Evolutionary conservation across 2,329 filamentous ascomycete genomes (phyloP).

Genomic region (Dactylellina cionopaga): DNA sequence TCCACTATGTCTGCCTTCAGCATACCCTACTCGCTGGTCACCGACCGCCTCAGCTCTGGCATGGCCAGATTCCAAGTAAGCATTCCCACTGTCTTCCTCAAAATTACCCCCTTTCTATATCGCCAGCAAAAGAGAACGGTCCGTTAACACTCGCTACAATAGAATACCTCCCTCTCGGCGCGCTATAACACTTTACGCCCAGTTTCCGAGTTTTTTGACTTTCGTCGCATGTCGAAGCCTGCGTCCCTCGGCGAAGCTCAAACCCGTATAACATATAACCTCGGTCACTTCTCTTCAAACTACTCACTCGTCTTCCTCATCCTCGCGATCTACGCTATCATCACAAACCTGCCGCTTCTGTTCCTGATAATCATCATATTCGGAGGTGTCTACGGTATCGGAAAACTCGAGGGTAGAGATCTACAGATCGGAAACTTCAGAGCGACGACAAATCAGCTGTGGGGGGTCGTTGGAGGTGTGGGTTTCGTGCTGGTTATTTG

Average conservation of each 20-base stretch:
- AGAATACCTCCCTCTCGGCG: slow-evolving; percentile 70
- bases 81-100: neutral
- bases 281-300: slow-evolving; percentile 97
- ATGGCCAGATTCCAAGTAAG: slow-evolving; percentile 48
- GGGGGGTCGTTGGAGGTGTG: slow-evolving; percentile 84
- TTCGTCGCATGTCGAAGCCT: slow-evolving; percentile 95
- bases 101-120: slow-evolving; percentile 19
- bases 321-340: slow-evolving; percentile 92
- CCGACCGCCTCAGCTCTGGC: slow-evolving; percentile 49
- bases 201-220: slow-evolving; percentile 90
- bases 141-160: slow-evolving; percentile 11
- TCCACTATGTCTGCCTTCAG: slow-evolving; percentile 28
- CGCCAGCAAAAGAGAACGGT: slow-evolving; percentile 15
- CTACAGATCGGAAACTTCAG: slow-evolving; percentile 80
- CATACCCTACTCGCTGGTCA: slow-evolving; percentile 47
- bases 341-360: slow-evolving; percentile 85
- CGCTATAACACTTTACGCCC: slow-evolving; percentile 94
- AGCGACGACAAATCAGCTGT: slow-evolving; percentile 90
- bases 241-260: slow-evolving; percentile 89
- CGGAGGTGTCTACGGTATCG: slow-evolving; percentile 88
- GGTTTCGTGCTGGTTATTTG: slow-evolving; percentile 85
- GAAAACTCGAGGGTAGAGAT: slow-evolving; percentile 87
- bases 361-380: slow-evolving; percentile 92
- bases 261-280: slow-evolving; percentile 94
- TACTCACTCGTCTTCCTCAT: slow-evolving; percentile 93